Evolutionary conservation across 2,329 filamentous ascomycete genomes (phyloP).

Genomic region (Xylariaceae sp.): DNA sequence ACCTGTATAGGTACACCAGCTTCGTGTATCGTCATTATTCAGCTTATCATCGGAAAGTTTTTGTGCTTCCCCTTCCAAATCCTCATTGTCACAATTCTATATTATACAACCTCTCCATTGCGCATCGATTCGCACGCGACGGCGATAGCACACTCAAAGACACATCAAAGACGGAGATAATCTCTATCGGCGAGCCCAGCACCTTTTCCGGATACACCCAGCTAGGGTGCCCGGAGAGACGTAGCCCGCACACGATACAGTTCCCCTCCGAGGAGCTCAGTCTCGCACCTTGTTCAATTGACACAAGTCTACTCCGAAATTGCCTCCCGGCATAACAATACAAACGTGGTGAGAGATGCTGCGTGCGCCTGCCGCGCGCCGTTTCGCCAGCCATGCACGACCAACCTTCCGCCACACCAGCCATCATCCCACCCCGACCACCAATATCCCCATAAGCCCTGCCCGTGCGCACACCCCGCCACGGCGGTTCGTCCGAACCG

Average conservation of each 20-base stretch:
- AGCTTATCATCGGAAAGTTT: background rate
- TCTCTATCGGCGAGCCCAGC: background rate
- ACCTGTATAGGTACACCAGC: no score
- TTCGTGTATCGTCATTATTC: no score
- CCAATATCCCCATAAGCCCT: constrained; percentile 14
- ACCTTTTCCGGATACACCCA: background rate
- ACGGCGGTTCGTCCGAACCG: constrained; percentile 26
- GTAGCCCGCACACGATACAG: background rate
- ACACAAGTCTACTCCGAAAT: background rate
- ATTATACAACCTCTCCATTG: background rate
- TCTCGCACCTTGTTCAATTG: constrained; percentile 12
- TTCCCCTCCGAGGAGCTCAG: constrained; percentile 6
- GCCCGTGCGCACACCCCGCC: constrained; percentile 19
- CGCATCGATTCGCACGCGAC: background rate
- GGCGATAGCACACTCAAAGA: no score
- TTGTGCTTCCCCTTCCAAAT: background rate
- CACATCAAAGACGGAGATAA: background rate
- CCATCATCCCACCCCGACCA: constrained; percentile 2
- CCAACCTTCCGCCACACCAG: constrained; percentile 5
- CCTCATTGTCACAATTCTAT: background rate
- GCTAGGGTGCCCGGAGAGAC: background rate
- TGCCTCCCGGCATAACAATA: background rate
- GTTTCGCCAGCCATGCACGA: constrained; percentile 12
- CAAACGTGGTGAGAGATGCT: constrained; percentile 16
- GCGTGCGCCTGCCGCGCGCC: constrained; percentile 17